phyloP scores from a whole-genome alignment of 805 yeast genomes.

The Kodamaea hsintzibuensis region DNA sequence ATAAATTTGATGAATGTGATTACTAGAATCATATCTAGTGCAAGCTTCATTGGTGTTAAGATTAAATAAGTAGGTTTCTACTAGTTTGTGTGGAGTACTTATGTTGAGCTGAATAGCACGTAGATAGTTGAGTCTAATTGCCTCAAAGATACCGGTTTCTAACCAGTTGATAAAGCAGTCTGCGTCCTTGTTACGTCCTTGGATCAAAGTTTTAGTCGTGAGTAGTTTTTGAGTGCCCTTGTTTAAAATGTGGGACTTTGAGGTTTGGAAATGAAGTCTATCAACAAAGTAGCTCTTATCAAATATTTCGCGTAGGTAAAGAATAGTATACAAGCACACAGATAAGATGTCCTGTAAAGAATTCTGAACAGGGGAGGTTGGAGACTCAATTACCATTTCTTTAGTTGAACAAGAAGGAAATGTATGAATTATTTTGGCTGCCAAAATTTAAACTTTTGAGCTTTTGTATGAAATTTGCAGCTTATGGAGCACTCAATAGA shows the following conservation, averaged over 20 bases:
- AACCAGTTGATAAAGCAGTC: conserved; percentile 56
- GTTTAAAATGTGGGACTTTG: background rate
- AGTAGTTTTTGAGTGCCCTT: background rate
- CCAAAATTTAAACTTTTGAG: background rate
- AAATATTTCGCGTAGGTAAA: conserved; percentile 7
- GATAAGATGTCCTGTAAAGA: background rate
- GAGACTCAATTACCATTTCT: background rate
- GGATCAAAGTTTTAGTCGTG: conserved; percentile 28
- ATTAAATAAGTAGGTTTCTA: background rate
- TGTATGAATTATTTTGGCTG: background rate
- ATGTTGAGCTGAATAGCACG: background rate
- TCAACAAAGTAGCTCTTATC: background rate
- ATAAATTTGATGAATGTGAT: background rate
- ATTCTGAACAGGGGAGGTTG: background rate
- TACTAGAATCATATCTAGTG: background rate
- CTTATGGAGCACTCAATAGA: no score
- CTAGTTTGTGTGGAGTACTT: background rate
- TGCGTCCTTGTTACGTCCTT: conserved; percentile 47
- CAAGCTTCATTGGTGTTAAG: background rate
- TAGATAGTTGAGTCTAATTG: conserved; percentile 29
- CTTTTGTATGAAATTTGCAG: no score
- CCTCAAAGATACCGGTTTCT: conserved; percentile 49
- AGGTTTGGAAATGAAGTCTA: conserved; percentile 32
- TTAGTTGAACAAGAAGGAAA: background rate
- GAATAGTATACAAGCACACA: background rate